A percentile compares a stretch with the other conserved stretches of the same genome.
Evolutionary conservation across 2,329 filamentous ascomycete genomes (phyloP).

Genomic region (Cryphonectria nitschkei): DNA sequence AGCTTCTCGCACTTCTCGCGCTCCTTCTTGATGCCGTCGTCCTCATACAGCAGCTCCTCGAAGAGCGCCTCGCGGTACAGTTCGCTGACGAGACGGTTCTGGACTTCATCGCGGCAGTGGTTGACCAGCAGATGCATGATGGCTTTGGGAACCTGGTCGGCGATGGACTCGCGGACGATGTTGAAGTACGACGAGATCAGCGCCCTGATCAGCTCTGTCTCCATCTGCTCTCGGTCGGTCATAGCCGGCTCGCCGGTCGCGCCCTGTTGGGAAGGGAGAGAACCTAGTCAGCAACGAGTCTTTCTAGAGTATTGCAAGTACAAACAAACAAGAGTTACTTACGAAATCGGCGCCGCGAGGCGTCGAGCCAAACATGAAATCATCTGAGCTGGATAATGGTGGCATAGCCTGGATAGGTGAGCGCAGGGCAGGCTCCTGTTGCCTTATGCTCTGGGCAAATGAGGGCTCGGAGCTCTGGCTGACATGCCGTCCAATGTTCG

Average conservation of each 20-base stretch:
- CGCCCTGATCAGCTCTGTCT: constrained; percentile 94
- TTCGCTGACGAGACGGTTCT: constrained; percentile 94
- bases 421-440: constrained; percentile 63
- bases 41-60: constrained; percentile 92
- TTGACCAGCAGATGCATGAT: constrained; percentile 99
- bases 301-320: not conserved
- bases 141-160: constrained; percentile 97
- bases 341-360: constrained; percentile 61
- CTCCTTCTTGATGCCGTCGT: constrained; percentile 96
- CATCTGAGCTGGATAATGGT: constrained; percentile 46
- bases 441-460: constrained; percentile 81
- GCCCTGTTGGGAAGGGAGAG: constrained; percentile 42
- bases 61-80: constrained; percentile 92
- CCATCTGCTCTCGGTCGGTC: constrained; percentile 93
- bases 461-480: constrained; percentile 80
- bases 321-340: constrained; percentile 41
- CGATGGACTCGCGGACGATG: constrained; percentile 97
- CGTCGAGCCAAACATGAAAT: constrained; percentile 39
- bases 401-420: constrained; percentile 46
- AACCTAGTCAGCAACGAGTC: constrained; percentile 31
- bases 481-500: constrained; percentile 63
- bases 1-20: constrained; percentile 98
- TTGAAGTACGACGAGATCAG: constrained; percentile 99
- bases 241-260: constrained; percentile 78
- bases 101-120: constrained; percentile 96